phyloP scores from a whole-genome alignment of 2,329 filamentous ascomycete species.

The Dothidotthia symphoricarpi region DNA sequence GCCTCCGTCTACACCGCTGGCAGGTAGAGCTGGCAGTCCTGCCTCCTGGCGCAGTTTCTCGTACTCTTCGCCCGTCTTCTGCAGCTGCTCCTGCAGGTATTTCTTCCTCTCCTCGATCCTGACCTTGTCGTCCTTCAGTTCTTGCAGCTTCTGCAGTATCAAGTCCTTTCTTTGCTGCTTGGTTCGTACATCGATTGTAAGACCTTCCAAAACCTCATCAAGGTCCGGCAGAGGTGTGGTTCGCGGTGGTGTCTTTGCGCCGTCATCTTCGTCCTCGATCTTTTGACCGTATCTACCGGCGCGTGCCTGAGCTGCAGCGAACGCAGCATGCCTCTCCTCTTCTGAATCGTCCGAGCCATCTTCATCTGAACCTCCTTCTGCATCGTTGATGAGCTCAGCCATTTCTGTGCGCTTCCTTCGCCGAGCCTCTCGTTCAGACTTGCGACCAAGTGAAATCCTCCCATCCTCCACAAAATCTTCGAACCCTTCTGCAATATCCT shows the following conservation, averaged over 20 bases:
- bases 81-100: conserved; percentile 76
- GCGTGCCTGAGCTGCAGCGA: conserved; percentile 81
- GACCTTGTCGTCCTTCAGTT: conserved; percentile 65
- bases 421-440: conserved; percentile 70
- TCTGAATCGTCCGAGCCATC: conserved; percentile 67
- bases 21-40: conserved; percentile 41
- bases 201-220: conserved; percentile 61
- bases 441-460: conserved; percentile 71
- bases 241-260: conserved; percentile 63
- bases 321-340: conserved; percentile 68
- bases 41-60: conserved; percentile 55
- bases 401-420: conserved; percentile 71
- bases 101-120: conserved; percentile 68
- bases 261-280: conserved; percentile 44
- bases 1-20: conserved; percentile 27
- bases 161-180: conserved; percentile 61
- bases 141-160: conserved; percentile 63
- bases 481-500: conserved; percentile 90
- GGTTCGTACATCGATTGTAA: conserved; percentile 60
- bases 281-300: conserved; percentile 74
- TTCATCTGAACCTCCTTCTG: conserved; percentile 69
- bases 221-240: conserved; percentile 77
- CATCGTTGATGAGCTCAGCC: conserved; percentile 76
- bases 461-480: conserved; percentile 89
- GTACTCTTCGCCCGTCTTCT: conserved; percentile 75